Evolutionary conservation across 495 filamentous ascomycete genomes (phyloP).

Genomic region (Penicillium nucicola): DNA sequence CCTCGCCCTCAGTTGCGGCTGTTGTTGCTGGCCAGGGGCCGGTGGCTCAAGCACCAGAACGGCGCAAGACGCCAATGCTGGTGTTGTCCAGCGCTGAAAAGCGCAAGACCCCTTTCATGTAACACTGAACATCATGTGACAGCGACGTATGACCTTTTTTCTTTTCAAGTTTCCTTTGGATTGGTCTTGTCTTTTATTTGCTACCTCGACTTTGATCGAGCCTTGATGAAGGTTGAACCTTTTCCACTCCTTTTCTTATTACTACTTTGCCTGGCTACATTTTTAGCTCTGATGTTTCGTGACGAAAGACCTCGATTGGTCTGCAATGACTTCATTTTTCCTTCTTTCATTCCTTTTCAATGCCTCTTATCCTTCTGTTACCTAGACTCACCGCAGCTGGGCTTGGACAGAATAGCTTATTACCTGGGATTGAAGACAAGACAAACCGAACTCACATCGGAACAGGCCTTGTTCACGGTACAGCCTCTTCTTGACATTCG

Average conservation of each 20-base stretch:
- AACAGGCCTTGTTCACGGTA: neutral
- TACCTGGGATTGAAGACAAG: neutral
- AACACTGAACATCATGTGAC: conserved; percentile 45
- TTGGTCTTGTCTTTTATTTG: conserved; percentile 5
- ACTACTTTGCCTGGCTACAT: neutral
- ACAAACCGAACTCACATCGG: neutral
- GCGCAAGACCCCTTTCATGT: conserved; percentile 71
- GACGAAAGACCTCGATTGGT: conserved; percentile 25
- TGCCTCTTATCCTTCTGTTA: conserved; percentile 2
- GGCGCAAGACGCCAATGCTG: conserved; percentile 80
- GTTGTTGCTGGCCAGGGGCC: conserved; percentile 47
- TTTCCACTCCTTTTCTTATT: conserved; percentile 16
- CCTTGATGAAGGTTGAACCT: neutral
- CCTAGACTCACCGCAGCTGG: neutral
- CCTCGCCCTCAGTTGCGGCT: conserved; percentile 43
- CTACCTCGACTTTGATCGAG: neutral
- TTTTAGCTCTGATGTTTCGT: conserved; percentile 15
- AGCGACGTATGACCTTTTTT: conserved; percentile 34
- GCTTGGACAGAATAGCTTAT: neutral
- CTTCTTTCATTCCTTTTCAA: neutral
- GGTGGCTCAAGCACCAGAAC: conserved; percentile 49
- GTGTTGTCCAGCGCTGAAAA: conserved; percentile 88
- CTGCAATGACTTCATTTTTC: conserved; percentile 21
- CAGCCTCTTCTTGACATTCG: neutral
- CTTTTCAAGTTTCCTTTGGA: neutral